Evolutionary conservation across 2,329 filamentous ascomycete species (phyloP).

Genomic region (Penicillium decumbens): DNA sequence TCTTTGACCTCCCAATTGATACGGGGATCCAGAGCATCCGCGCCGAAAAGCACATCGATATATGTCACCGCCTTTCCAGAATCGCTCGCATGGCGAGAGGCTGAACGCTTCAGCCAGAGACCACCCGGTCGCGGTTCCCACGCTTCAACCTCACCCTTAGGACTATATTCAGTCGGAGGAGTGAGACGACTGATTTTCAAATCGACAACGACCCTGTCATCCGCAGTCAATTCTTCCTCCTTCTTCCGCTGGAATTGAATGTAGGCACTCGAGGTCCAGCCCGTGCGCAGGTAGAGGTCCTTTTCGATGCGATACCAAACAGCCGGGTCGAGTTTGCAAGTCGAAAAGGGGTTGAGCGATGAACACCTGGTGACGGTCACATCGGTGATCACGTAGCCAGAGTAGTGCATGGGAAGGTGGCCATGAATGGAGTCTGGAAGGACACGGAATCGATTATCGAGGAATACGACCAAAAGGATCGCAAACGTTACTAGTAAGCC

Average conservation of each 20-base stretch:
- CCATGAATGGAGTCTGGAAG: slow-evolving; percentile 80
- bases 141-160: slow-evolving; percentile 53
- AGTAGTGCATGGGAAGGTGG: slow-evolving; percentile 79
- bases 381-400: slow-evolving; percentile 80
- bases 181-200: slow-evolving; percentile 68
- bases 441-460: slow-evolving; percentile 84
- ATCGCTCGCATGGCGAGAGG: slow-evolving; percentile 68
- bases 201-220: slow-evolving; percentile 76
- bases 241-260: slow-evolving; percentile 77
- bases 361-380: slow-evolving; percentile 74
- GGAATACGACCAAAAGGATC: slow-evolving; percentile 68
- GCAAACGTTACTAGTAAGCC: slow-evolving; percentile 60
- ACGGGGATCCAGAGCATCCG: slow-evolving; percentile 85
- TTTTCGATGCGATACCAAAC: slow-evolving; percentile 84
- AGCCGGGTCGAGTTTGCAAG: slow-evolving; percentile 66
- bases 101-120: slow-evolving; percentile 75
- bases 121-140: slow-evolving; percentile 78
- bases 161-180: slow-evolving; percentile 56
- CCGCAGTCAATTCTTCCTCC: slow-evolving; percentile 71
- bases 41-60: slow-evolving; percentile 81
- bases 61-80: slow-evolving; percentile 70
- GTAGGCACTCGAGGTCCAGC: slow-evolving; percentile 72
- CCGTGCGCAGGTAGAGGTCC: slow-evolving; percentile 73
- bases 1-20: slow-evolving; percentile 77
- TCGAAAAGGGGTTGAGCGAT: slow-evolving; percentile 66